phyloP scores from a whole-genome alignment of 2,329 filamentous ascomycete genomes.

The Pestalotiopsis sp. region DNA sequence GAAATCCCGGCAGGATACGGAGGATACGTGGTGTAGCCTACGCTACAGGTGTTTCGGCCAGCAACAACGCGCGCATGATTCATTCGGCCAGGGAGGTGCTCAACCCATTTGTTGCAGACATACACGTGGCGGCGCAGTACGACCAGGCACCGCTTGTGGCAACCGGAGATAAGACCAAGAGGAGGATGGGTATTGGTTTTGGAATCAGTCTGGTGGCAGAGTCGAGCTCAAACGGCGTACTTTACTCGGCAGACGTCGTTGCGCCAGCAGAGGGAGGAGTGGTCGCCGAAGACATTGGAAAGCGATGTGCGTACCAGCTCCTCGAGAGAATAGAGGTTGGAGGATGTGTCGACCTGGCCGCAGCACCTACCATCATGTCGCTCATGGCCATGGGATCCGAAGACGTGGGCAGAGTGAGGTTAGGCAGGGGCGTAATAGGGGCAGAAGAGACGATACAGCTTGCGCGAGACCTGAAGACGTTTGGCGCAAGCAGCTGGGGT shows the following conservation, averaged over 20 bases:
- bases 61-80: conserved; percentile 95
- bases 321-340: conserved; percentile 80
- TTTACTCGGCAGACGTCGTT: conserved; percentile 85
- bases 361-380: conserved; percentile 73
- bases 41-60: conserved; percentile 85
- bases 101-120: conserved; percentile 83
- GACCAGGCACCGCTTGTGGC: conserved; percentile 62
- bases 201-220: conserved; percentile 90
- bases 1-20: conserved; percentile 82
- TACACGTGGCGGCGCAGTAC: conserved; percentile 83
- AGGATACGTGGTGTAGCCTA: conserved; percentile 91
- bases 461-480: conserved; percentile 82
- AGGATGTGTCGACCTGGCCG: conserved; percentile 75
- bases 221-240: conserved; percentile 74
- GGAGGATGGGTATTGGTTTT: conserved; percentile 83
- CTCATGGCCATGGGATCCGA: conserved; percentile 98
- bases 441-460: conserved; percentile 78
- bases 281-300: conserved; percentile 87
- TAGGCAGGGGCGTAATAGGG: conserved; percentile 80
- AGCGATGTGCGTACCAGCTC: conserved; percentile 83
- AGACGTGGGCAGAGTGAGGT: conserved; percentile 82
- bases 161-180: conserved; percentile 54
- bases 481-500: conserved; percentile 90
- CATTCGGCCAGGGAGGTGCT: conserved; percentile 83
- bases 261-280: conserved; percentile 76